Base-by-base conservation (phyloP, 371 early-diverging fungal genomes). In the Choanephora cucurbitarum region DNA sequence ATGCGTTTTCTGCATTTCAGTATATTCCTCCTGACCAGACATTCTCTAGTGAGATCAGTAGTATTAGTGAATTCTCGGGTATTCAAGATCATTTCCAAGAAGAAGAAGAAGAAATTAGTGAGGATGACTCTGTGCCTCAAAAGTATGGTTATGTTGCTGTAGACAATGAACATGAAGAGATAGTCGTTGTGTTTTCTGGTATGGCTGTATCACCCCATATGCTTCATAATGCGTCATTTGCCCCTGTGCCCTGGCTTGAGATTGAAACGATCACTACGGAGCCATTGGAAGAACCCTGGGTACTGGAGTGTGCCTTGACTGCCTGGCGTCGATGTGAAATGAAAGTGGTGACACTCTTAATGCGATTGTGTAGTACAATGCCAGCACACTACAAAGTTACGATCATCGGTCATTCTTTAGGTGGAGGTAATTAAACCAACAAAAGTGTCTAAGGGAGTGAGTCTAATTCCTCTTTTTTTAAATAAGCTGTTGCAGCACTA, bases 371-470 rank as follows among this genome's bases (percentile, higher is more conserved):
- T 52, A 55, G 55, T 10, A 45, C 51, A 10, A 32, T 65, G 37
- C 75, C 71, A 13, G 46, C 57, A 28, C 66, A 67, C 59, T 74
- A 70, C 53, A 63, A 59, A 24, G 71, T 74, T 5, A 67, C 66
- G 13, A 70, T 74, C 44, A 52, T 74, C 8, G 75, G 75, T 5
- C 64, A 70, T 33, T 61, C 64, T 13, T 24, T 70, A 3, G 74
- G 74, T 10, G 75, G 66, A 62, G 75, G 75, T 74, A 68, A 52
- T n/a, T n/a, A n/a, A n/a, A n/a, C n/a, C n/a, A n/a, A n/a, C n/a
- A n/a, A n/a, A n/a, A n/a, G n/a, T n/a, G n/a, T n/a, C n/a, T n/a
- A n/a, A n/a, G n/a, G n/a, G n/a, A n/a, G n/a, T n/a, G n/a, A n/a
- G n/a, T n/a, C n/a, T n/a, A n/a, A n/a, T n/a, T n/a, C n/a, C n/a